Evolutionary conservation across 169 alveolate genomes (phyloP), one percentile per base, ranked within the genome.

Genomic region (Plasmodium gaboni): DNA sequence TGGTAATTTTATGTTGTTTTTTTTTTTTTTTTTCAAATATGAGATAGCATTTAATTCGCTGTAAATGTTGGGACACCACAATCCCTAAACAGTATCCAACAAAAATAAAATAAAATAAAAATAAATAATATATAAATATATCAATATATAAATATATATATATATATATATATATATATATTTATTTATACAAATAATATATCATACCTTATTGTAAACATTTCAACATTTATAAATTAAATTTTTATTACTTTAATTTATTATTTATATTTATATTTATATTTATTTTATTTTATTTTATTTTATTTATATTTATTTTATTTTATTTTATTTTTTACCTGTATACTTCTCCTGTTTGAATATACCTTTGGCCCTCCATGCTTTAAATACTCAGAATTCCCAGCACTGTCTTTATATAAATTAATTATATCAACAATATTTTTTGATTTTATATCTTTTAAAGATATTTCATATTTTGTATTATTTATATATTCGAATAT

Each of bases 31-130:
- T 53, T 92, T 92, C 74, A 95, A 95, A 95, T 97, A 95, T 51
- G 96, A 80, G 51, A 95, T 73, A 22, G 97, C 97, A 60, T 91
- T 69, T 73, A 90, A 32, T 90, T 95, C 97, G 5, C 95, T 90
- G 15, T 92, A 93, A 51, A 95, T 88, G 3, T 95, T 92, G 7
- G 98, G 98, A 60, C 93, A 89, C 98, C 98, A 95, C 32, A 95
- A 46, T 13, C 98, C 98, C 98, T 95, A 78, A 24, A 51, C 7
- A 38, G 48, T 1, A 73, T 19, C 22, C n/a, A 64, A 85, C 48
- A 67, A 57, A 8, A 51, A 22, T 13, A 42, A 48, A 38, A 15
- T 61, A 13, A 59, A 38, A 2, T 2, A 24, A 28, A 32, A 42
- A 73, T 57, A 61, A 13, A 60, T 8, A 55, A 15, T 69, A 8